Conservation (phyloP, 2,329 filamentous ascomycete genomes). For the Stylonectria norvegica region DNA sequence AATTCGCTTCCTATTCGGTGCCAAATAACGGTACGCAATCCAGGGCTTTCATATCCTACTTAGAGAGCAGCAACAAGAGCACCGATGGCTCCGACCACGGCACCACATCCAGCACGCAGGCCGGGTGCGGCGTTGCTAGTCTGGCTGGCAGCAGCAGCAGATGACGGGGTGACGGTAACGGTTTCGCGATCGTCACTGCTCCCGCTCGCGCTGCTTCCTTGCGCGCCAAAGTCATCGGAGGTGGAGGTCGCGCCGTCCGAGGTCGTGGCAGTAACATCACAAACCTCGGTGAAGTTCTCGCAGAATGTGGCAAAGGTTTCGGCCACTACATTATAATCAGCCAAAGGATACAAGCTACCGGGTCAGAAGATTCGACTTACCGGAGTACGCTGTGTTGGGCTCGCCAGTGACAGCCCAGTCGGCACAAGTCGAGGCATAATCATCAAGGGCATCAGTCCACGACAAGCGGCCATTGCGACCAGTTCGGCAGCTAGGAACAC, state of each 20-base stretch:
- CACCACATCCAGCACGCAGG: constrained; percentile 18
- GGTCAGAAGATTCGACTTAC: constrained; percentile 16
- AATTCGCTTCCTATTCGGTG: background rate
- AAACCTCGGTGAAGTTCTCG: constrained; percentile 29
- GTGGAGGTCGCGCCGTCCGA: constrained; percentile 11
- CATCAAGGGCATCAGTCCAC: constrained; percentile 32
- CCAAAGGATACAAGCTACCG: constrained; percentile 9
- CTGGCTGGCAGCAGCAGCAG: constrained; percentile 9
- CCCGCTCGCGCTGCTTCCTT: background rate
- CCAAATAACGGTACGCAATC: background rate
- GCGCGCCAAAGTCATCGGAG: constrained; percentile 8
- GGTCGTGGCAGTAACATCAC: constrained; percentile 12
- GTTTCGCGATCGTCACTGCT: constrained; percentile 4
- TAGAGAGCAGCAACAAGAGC: constrained; percentile 24
- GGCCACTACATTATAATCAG: constrained; percentile 22
- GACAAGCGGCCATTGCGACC: constrained; percentile 13
- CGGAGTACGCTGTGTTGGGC: constrained; percentile 21
- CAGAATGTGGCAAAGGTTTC: constrained; percentile 29
- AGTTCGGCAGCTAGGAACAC: constrained; percentile 20
- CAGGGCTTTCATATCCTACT: constrained; percentile 5
- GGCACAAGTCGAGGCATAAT: constrained; percentile 29
- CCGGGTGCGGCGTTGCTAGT: constrained; percentile 17
- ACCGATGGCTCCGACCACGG: constrained; percentile 21
- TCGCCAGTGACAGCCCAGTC: constrained; percentile 30
- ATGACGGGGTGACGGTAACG: constrained; percentile 21